phyloP scores from a whole-genome alignment of 148 eudicot species.

The Drosera capensis region DNA sequence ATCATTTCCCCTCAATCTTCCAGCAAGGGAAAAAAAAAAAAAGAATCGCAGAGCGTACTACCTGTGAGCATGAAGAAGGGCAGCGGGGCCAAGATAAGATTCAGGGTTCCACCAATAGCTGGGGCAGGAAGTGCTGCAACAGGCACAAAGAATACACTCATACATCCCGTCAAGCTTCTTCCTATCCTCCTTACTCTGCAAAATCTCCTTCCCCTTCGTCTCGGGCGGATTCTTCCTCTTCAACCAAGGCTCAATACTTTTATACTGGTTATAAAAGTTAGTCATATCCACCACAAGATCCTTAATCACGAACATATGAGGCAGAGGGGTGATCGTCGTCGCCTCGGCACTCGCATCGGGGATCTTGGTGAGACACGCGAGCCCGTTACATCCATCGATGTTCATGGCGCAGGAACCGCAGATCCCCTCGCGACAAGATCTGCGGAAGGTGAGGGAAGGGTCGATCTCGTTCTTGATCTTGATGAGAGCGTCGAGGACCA shows the following conservation, averaged over 20 bases:
- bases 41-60: slow-evolving; percentile 7
- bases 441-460: slow-evolving; percentile 77
- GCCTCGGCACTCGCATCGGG: slow-evolving; percentile 8
- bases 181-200: slow-evolving; percentile 74
- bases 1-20: not conserved
- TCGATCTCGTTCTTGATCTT: slow-evolving; percentile 94
- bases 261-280: slow-evolving; percentile 85
- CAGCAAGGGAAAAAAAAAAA: not conserved
- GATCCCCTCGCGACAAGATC: slow-evolving; percentile 90
- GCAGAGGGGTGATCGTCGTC: slow-evolving; percentile 47
- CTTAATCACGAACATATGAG: slow-evolving; percentile 93
- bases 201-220: slow-evolving; percentile 53
- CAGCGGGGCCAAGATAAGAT: slow-evolving; percentile 89
- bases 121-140: slow-evolving; percentile 93
- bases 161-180: slow-evolving; percentile 98
- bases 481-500: slow-evolving; percentile 87
- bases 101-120: slow-evolving; percentile 99
- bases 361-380: slow-evolving; percentile 93
- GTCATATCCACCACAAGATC: slow-evolving; percentile 99
- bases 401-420: slow-evolving; percentile 99
- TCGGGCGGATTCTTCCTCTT: slow-evolving; percentile 61
- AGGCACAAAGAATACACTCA: slow-evolving; percentile 91
- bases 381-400: slow-evolving; percentile 76
- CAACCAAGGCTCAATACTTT: slow-evolving; percentile 96
- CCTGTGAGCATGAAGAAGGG: slow-evolving; percentile 89